Evolutionary conservation across 805 yeast genomes (phyloP), one percentile per base, ranked within the genome.

Genomic region (Debaryomyces prosopidis): DNA sequence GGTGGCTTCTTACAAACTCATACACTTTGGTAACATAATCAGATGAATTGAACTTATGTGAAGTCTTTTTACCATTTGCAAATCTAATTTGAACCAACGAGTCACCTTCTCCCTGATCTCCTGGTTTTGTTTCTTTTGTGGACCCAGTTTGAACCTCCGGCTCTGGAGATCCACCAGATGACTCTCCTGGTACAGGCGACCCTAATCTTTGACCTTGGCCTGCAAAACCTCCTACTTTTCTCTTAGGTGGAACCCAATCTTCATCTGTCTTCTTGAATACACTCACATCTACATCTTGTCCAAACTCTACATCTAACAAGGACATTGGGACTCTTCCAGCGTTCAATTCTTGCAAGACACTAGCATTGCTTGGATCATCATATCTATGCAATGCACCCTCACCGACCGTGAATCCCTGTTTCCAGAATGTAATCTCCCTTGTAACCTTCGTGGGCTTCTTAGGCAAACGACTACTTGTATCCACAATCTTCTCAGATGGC

Each of bases 371-470:
- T 5, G 96, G 96, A 63, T 94, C 98, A 58, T 92, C 97, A 63
- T 90, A 94, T 47, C 94, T 75, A 63, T 79, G 85, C 45, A 94
- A 75, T 18, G 81, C 80, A 2, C 98, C 98, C 40, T 91, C 96
- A 27, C 94, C 98, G 19, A 94, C 90, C 50, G 89, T 89, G 68
- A 94, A 94, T 1, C 99, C 99, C 58, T 94, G 92, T 54, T 83
- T 85, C 99, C 99, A 94, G 63, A 94, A 92, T 0, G 96, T 89
- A 50, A 94, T 85, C 36, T 87, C 87, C 59, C 98, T 79, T 14
- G 78, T 76, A 4, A 85, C 96, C 47, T 81, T 83, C 33, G 51
- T 45, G 5, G 73, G 73, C 38, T 54, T 55, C 37, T 52, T 52
- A 4, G 59, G 57, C 16, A 43, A 18, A 31, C 35, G 50, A 5